Evolutionary conservation across 2,329 filamentous ascomycete species (phyloP), one percentile per base, ranked within the genome.

Genomic region (Scytalidium lignicola): DNA sequence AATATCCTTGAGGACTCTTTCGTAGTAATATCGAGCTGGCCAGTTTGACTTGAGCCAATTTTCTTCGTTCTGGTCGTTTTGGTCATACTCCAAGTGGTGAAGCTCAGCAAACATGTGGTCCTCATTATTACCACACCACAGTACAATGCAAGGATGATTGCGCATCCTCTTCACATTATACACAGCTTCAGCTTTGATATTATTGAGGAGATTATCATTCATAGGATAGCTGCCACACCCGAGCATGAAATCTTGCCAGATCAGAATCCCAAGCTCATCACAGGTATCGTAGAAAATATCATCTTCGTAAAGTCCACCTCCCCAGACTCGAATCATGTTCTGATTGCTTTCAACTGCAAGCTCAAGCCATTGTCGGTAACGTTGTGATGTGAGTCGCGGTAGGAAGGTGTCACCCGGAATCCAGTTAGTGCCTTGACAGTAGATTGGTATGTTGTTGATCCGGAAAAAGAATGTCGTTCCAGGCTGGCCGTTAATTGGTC

Each of bases 1-100:
- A 95, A 64, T 95, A 90, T 65, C 95, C 90, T 61, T 95, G 95
- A 70, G 95, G 95, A 18, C 90, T 90, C 1, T 87, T 88, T 70
- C 83, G 95, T 28, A 45, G 13, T 26, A 45, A 37, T 37, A 37
- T 8, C 32, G 32, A 37, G 32, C 32, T 17, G 32, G 32, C 32
- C 32, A 37, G 15, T 37, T 37, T 5, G 32, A 37, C 32, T 37
- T 37, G 6, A 37, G n/a, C 32, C 32, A 37, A 13, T 37, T 37
- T 13, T 37, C 32, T 17, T 37, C 32, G 15, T 49, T 45, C 20
- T 44, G 41, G 20, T 26, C 26, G n/a, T 46, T 44, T 18, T 44
- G 39, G 26, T 49, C 47, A 19, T 45, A 45, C 18, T 22, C 22
- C 20, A 44, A 26, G 42, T 45, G 29, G n/a, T 49, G 21, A 2